Base-by-base conservation (phyloP, 352 stramenopile species). In the Albugo laibachii region DNA sequence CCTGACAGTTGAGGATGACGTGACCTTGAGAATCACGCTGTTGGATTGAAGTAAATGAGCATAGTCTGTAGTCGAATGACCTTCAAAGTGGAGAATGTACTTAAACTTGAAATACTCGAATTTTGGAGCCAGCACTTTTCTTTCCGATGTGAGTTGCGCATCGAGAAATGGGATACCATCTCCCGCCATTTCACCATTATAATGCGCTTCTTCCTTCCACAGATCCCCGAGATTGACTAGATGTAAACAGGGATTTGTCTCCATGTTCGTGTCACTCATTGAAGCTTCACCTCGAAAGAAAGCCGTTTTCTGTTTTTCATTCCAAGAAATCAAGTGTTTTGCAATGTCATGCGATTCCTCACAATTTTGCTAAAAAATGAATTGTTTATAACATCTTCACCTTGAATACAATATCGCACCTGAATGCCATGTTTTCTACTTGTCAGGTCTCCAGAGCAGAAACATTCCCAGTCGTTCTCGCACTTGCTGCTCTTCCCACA, bases 261-360 rank as follows among this genome's bases (percentile, higher is more conserved):
- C 71, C 37, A 91, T 78, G 2, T 83, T 97, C 13, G 86, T 97
- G 34, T 94, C 94, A 18, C 86, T 89, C 15, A 93, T 93, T 18
- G 94, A 98, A 0, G 92, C 88, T 20, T 92, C 97, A 34, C 95
- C 95, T 52, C 94, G 86, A 65, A 99, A 99, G 59, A 99, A 98
- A 6, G 94, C 94, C 11, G 93, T 98, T 44, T 92, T 66, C 15
- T 96, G 75, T 53, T 97, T 95, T 36, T 98, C 86, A 50, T 95
- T 76, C 95, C 95, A 99, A 5, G 75, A 72, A 42, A 87, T 79
- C 48, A 95, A 80, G 56, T 97, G 97, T 55, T 98, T 97, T 42
- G 80, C 67, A 57, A 98, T 96, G 60, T 98, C 98, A 18, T 61
- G 80, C 55, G 96, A 80, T 0, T 93, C 97, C 66, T 98, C 98